A percentile compares a stretch with the other conserved stretches of the same genome.
Evolutionary conservation across 2,329 filamentous ascomycete genomes (phyloP).

Genomic region (Knoxdaviesia capensis): DNA sequence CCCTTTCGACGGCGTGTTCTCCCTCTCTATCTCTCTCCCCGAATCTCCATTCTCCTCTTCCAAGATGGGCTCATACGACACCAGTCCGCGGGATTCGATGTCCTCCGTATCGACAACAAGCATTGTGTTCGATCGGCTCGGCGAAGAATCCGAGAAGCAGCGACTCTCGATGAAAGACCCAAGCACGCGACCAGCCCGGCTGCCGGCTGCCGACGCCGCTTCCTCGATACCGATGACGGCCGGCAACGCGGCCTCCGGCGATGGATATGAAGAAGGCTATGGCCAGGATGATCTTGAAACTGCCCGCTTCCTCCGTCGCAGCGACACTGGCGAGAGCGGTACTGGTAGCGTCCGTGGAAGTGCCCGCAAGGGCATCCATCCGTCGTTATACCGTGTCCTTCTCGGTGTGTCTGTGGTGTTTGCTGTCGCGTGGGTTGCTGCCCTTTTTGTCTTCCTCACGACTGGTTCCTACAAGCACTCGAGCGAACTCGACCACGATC

Average conservation of each 20-base stretch:
- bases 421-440: conserved; percentile 46
- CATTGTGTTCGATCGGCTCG: conserved; percentile 59
- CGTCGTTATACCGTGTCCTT: conserved; percentile 39
- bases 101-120: conserved; percentile 74
- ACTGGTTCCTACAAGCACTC: conserved; percentile 45
- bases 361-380: conserved; percentile 35
- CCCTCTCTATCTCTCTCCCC: too few relatives aligned
- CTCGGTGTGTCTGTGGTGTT: conserved; percentile 41
- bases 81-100: conserved; percentile 32
- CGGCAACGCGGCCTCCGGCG: conserved; percentile 1
- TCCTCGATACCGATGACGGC: not conserved
- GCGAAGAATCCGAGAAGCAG: conserved; percentile 26
- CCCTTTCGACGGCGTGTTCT: too few relatives aligned
- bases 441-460: conserved; percentile 45
- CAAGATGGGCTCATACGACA: not conserved
- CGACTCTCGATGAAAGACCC: conserved; percentile 5
- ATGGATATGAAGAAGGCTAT: conserved; percentile 4
- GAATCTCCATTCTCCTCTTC: not conserved
- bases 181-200: not conserved
- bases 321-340: conserved; percentile 14
- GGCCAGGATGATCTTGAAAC: conserved; percentile 21
- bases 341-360: not conserved
- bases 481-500: conserved; percentile 44
- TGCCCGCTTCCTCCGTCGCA: conserved; percentile 27
- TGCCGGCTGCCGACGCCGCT: not conserved